Conservation (phyloP, 208 protist genomes). For the Leishmania mexicana region DNA sequence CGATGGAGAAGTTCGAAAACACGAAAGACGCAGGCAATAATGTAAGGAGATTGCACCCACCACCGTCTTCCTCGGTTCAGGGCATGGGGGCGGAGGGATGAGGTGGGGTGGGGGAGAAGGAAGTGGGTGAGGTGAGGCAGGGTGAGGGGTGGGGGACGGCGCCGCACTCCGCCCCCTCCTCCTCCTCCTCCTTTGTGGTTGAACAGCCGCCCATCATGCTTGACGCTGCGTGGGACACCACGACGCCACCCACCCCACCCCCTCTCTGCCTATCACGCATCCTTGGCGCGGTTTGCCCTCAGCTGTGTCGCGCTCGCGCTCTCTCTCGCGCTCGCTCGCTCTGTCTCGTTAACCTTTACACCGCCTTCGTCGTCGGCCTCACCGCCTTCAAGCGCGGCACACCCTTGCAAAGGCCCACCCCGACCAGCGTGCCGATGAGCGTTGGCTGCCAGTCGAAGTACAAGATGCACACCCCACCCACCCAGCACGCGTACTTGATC, state of each 20-base stretch:
- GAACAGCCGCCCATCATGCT: neutral
- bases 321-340: too few relatives aligned
- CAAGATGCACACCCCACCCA: constrained; percentile 82
- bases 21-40: constrained; percentile 19
- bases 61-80: neutral
- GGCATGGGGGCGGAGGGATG: neutral
- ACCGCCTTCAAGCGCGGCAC: constrained; percentile 60
- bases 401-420: constrained; percentile 68
- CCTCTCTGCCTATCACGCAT: neutral
- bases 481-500: constrained; percentile 88
- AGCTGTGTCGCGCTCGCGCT: neutral
- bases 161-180: neutral
- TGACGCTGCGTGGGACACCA: neutral
- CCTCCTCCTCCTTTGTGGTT: too few relatives aligned
- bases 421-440: constrained; percentile 68
- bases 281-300: neutral
- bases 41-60: constrained; percentile 5
- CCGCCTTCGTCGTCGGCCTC: constrained; percentile 28
- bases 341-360: neutral
- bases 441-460: constrained; percentile 93
- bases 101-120: neutral
- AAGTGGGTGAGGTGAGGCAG: neutral
- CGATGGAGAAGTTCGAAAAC: neutral
- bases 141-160: neutral
- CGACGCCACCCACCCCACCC: neutral